Evolutionary conservation across 2,329 filamentous ascomycete genomes (phyloP).

Genomic region (Chrysosporium queenslandicum): DNA sequence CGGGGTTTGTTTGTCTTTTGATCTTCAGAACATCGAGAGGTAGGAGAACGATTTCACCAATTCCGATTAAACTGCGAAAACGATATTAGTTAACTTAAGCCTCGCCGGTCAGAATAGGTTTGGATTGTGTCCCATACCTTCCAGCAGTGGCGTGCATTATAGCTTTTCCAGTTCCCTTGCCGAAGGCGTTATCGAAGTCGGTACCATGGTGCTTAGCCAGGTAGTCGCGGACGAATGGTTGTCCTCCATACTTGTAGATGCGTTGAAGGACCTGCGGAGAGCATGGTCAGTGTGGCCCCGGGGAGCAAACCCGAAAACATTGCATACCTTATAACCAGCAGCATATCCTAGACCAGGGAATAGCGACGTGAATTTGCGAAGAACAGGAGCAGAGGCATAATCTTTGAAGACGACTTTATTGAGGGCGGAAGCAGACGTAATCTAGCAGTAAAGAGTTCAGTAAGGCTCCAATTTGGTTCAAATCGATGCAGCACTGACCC

Average conservation of each 20-base stretch:
- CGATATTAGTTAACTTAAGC: constrained; percentile 13
- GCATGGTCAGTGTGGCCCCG: background rate
- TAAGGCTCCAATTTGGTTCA: background rate
- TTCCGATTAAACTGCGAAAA: constrained; percentile 66
- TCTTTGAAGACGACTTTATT: constrained; percentile 93
- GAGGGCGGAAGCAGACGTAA: constrained; percentile 53
- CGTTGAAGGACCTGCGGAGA: constrained; percentile 64
- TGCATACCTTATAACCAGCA: constrained; percentile 77
- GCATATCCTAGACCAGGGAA: constrained; percentile 97
- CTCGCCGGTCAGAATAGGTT: background rate
- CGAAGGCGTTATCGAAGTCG: constrained; percentile 80
- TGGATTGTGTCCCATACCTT: constrained; percentile 45
- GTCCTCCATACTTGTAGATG: constrained; percentile 97
- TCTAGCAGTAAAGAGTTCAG: constrained; percentile 32
- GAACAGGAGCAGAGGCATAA: constrained; percentile 59
- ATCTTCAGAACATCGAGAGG: constrained; percentile 98
- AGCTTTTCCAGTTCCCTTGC: constrained; percentile 94
- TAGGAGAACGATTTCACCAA: constrained; percentile 90
- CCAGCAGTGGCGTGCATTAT: constrained; percentile 96
- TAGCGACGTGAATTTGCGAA: constrained; percentile 80
- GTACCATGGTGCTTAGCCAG: constrained; percentile 67
- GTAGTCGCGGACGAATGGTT: constrained; percentile 89
- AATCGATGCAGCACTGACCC: constrained; percentile 38
- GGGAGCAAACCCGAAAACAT: background rate
- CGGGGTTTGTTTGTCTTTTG: constrained; percentile 98